Evolutionary conservation across 306 rosid species (phyloP).

Genomic region (Spatholobus suberectus): DNA sequence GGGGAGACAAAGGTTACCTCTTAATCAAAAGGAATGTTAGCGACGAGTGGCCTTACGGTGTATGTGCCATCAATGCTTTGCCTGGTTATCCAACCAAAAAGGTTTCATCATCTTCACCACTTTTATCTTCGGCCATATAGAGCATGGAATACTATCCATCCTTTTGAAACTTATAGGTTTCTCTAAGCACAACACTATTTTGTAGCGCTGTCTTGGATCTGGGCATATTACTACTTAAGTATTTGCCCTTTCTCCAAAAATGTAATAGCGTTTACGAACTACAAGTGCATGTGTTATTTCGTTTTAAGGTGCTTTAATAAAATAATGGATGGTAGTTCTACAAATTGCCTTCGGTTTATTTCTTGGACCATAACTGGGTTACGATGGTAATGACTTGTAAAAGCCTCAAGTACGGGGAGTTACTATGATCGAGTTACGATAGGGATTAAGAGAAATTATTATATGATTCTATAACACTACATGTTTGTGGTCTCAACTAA

Average conservation of each 20-base stretch:
- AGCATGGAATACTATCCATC: not conserved
- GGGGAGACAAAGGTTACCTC: slow-evolving; percentile 49
- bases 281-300: not conserved
- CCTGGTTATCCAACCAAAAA: slow-evolving; percentile 32
- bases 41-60: slow-evolving; percentile 40
- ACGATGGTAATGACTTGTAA: too few species aligned
- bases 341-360: not conserved
- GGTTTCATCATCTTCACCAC: not conserved
- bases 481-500: too few species aligned
- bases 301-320: not conserved
- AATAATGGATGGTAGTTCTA: slow-evolving; percentile 18
- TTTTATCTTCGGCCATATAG: slow-evolving; percentile 9
- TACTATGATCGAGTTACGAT: too few species aligned
- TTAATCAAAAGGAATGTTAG: slow-evolving; percentile 29
- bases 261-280: not conserved
- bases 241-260: slow-evolving; percentile 7
- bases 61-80: slow-evolving; percentile 31
- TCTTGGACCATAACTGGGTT: not conserved
- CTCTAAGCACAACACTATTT: not conserved
- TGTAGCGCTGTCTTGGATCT: not conserved
- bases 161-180: not conserved
- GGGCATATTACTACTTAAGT: slow-evolving; percentile 4
- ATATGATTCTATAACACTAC: too few species aligned
- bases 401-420: too few species aligned
- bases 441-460: too few species aligned